Conservation (phyloP, 768 basidiomycete species). For the Kwoniella botswanensis region DNA sequence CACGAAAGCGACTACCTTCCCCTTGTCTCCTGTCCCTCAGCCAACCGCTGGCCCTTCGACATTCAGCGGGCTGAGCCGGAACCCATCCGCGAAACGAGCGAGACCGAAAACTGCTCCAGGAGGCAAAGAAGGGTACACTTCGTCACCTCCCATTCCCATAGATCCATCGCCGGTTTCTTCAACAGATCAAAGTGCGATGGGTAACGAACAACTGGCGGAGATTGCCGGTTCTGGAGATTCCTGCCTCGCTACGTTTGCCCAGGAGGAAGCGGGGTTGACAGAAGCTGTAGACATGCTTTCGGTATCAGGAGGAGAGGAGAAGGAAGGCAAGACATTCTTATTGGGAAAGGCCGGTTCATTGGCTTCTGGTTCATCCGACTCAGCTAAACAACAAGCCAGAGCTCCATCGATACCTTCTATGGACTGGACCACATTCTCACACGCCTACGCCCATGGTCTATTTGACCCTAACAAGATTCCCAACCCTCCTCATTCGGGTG, state of each 20-base stretch:
- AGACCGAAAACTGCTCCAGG: slow-evolving; percentile 46
- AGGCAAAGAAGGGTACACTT: slow-evolving; percentile 1
- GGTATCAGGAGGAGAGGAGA: slow-evolving; percentile 10
- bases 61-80: slow-evolving; percentile 18
- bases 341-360: slow-evolving; percentile 36
- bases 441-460: slow-evolving; percentile 49
- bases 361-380: neutral
- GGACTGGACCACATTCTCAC: slow-evolving; percentile 48
- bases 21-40: slow-evolving; percentile 2
- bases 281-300: slow-evolving; percentile 41
- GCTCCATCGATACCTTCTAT: slow-evolving; percentile 15
- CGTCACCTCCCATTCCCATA: slow-evolving; percentile 7
- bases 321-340: slow-evolving; percentile 14
- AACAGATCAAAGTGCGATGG: neutral
- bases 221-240: slow-evolving; percentile 24
- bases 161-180: slow-evolving; percentile 1
- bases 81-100: slow-evolving; percentile 23
- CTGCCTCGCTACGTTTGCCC: slow-evolving; percentile 21
- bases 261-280: slow-evolving; percentile 19
- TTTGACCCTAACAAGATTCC: slow-evolving; percentile 55
- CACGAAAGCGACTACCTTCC: slow-evolving; percentile 2
- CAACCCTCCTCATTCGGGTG: slow-evolving; percentile 32
- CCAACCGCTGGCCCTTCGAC: slow-evolving; percentile 20
- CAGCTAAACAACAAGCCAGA: neutral
- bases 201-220: slow-evolving; percentile 10